Percentiles rank a stretch among this genome's conserved stretches.
Evolutionary conservation across 768 basidiomycete genomes (phyloP).

Genomic region (Boletus rufocinnamomeus): DNA sequence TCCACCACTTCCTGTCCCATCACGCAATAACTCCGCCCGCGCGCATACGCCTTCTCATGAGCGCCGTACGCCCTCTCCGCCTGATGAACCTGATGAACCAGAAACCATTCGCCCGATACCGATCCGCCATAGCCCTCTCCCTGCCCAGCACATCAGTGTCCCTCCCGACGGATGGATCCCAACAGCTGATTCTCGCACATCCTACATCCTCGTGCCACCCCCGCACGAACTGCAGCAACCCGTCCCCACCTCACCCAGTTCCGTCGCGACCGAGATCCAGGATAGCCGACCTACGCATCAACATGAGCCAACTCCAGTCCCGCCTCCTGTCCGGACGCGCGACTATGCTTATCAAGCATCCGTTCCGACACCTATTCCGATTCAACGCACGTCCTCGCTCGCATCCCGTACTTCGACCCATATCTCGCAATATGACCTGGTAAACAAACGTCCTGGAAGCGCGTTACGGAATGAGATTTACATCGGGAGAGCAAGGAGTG

Average conservation of each 20-base stretch:
- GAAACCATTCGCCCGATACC: conserved; percentile 34
- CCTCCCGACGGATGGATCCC: conserved; percentile 35
- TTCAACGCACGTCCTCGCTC: conserved; percentile 23
- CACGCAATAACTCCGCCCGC: conserved; percentile 15
- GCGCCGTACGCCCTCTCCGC: conserved; percentile 12
- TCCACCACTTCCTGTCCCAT: conserved; percentile 28
- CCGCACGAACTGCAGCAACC: conserved; percentile 24
- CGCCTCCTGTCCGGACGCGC: conserved; percentile 30
- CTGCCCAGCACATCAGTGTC: conserved; percentile 4
- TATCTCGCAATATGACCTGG: conserved; percentile 35
- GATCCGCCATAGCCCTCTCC: conserved; percentile 25
- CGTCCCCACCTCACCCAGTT: conserved; percentile 16
- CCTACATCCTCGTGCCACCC: conserved; percentile 24
- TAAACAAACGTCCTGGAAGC: conserved; percentile 28
- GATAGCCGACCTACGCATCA: conserved; percentile 7
- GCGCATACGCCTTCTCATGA: conserved; percentile 26
- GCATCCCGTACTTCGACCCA: conserved; percentile 33
- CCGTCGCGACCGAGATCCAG: conserved; percentile 18
- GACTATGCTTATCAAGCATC: conserved; percentile 33
- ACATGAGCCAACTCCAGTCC: conserved; percentile 17
- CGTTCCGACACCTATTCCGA: conserved; percentile 13
- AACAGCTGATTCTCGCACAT: conserved; percentile 28
- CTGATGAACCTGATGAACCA: conserved; percentile 16
- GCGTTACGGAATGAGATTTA: conserved; percentile 31
- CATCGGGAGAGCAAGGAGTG: conserved; percentile 22